Conservation (phyloP, 345 rosid genomes). For the Abelmoschus esculentus region DNA sequence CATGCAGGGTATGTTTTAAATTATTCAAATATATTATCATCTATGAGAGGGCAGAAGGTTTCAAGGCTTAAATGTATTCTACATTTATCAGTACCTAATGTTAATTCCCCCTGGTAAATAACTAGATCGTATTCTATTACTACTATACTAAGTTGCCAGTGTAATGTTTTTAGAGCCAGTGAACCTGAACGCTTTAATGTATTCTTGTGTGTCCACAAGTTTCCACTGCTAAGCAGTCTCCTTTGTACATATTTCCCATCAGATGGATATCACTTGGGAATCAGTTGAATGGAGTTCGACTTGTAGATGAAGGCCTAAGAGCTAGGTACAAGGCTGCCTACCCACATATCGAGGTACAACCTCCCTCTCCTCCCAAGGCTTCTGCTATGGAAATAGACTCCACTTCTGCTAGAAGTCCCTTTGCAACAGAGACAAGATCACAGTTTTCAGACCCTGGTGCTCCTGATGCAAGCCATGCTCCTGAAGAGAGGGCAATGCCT, state of each 20-base stretch:
- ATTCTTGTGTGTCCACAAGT: no score
- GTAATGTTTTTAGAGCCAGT: no score
- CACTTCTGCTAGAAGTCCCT: constrained; percentile 37
- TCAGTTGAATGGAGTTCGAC: constrained; percentile 79
- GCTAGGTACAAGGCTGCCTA: constrained; percentile 95
- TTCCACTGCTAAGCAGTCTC: background rate
- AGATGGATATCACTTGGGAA: constrained; percentile 98
- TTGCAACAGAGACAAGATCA: constrained; percentile 32
- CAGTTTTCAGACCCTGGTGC: constrained; percentile 26
- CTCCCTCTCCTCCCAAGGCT: constrained; percentile 77
- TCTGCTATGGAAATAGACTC: constrained; percentile 74
- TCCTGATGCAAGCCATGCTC: constrained; percentile 21
- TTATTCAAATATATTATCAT: background rate
- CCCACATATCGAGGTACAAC: constrained; percentile 79
- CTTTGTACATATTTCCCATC: constrained; percentile 3
- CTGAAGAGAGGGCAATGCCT: constrained; percentile 38
- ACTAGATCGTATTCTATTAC: background rate
- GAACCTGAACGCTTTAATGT: background rate
- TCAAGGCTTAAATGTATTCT: background rate
- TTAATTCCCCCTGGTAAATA: no score
- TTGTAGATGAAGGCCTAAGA: constrained; percentile 87
- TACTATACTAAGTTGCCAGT: background rate
- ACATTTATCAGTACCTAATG: background rate
- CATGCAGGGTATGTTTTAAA: constrained; percentile 66
- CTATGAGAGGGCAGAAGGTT: constrained; percentile 20